phyloP scores from a whole-genome alignment of 1,284 basidiomycete genomes.

The Apiotrichum mycotoxinovorans region DNA sequence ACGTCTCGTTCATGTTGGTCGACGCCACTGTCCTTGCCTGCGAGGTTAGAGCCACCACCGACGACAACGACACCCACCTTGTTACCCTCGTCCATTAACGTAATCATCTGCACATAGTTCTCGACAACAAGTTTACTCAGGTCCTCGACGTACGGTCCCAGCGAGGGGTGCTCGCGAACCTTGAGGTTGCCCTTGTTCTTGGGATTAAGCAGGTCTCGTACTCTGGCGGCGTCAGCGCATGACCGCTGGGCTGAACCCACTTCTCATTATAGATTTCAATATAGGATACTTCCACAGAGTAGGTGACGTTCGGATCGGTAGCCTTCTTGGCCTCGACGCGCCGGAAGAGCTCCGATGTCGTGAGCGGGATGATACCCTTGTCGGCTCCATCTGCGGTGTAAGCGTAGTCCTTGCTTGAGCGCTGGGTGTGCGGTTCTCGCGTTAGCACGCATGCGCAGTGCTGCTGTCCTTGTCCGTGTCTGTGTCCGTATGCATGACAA shows the following conservation, averaged over 20 bases:
- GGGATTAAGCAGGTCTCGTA: constrained; percentile 92
- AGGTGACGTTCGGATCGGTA: constrained; percentile 66
- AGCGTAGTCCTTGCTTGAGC: not conserved
- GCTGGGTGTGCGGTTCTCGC: not conserved
- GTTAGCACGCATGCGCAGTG: not conserved
- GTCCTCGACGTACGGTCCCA: constrained; percentile 96
- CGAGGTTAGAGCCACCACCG: not conserved
- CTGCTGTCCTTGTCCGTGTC: not conserved
- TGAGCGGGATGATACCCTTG: constrained; percentile 96
- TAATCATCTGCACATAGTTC: constrained; percentile 93
- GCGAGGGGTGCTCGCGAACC: constrained; percentile 90
- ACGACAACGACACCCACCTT: constrained; percentile 56
- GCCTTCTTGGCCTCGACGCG: constrained; percentile 68
- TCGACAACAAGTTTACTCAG: constrained; percentile 88
- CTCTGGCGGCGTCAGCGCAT: constrained; percentile 26
- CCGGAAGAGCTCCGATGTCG: constrained; percentile 85
- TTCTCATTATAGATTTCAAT: constrained; percentile 99
- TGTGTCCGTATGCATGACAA: too few species aligned
- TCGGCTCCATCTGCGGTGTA: constrained; percentile 73
- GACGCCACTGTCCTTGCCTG: constrained; percentile 89
- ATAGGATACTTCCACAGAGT: constrained; percentile 94
- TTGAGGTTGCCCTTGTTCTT: constrained; percentile 91
- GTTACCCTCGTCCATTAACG: constrained; percentile 98
- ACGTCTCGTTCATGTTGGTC: constrained; percentile 99
- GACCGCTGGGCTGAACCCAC: constrained; percentile 20